phyloP scores from a whole-genome alignment of 2,329 filamentous ascomycete genomes.

The Fusarium oligoseptatum region DNA sequence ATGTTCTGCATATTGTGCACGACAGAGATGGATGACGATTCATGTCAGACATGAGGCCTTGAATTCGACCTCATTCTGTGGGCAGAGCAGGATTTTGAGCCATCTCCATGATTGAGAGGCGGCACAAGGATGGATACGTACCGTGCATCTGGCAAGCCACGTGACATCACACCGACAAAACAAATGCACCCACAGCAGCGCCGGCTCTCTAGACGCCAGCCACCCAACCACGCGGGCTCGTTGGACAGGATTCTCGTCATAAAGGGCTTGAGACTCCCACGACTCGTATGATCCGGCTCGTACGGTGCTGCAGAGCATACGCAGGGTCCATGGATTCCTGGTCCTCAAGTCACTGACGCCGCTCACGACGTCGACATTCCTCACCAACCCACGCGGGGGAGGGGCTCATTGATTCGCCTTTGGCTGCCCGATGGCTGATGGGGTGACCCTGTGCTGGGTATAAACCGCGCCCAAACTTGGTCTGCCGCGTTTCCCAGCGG shows the following conservation, averaged over 20 bases:
- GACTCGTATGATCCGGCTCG: slow-evolving; percentile 40
- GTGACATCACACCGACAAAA: slow-evolving; percentile 48
- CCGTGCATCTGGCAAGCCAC: slow-evolving; percentile 33
- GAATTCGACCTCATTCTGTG: background rate
- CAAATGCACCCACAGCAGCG: slow-evolving; percentile 28
- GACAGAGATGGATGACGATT: slow-evolving; percentile 3
- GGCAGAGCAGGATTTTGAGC: background rate
- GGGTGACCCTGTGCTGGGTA: slow-evolving; percentile 38
- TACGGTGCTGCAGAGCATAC: slow-evolving; percentile 29
- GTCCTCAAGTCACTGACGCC: slow-evolving; percentile 32
- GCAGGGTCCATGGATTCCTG: slow-evolving; percentile 30
- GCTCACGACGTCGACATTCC: slow-evolving; percentile 34
- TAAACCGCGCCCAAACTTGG: slow-evolving; percentile 43
- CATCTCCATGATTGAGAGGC: background rate
- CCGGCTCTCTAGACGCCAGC: slow-evolving; percentile 28
- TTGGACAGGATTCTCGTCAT: slow-evolving; percentile 27
- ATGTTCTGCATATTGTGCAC: slow-evolving; percentile 3
- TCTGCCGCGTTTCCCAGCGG: slow-evolving; percentile 43
- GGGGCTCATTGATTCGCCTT: slow-evolving; percentile 43
- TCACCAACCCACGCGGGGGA: slow-evolving; percentile 46
- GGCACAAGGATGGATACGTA: slow-evolving; percentile 18
- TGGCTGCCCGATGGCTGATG: slow-evolving; percentile 40
- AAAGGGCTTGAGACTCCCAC: slow-evolving; percentile 2
- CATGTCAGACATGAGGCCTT: background rate
- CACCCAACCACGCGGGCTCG: slow-evolving; percentile 30